Base-by-base conservation (phyloP, 2,329 filamentous ascomycete genomes). In the Xylaria sp. region DNA sequence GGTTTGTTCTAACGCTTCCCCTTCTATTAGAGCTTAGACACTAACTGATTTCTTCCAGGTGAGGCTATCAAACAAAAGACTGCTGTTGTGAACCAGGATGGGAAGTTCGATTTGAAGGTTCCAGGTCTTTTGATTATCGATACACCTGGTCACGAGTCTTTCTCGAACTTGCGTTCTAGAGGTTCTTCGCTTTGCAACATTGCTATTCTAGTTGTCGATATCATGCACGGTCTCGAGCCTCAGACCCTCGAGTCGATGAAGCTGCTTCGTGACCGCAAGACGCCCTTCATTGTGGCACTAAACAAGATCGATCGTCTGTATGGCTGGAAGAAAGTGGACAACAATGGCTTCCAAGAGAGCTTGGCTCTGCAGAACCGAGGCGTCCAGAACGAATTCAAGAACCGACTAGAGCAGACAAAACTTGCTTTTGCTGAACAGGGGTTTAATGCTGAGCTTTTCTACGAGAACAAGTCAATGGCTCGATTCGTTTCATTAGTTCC, bases 281-380 rank as follows among this genome's bases (percentile, higher is more conserved):
- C 96, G 24, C 96, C 96, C 4, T 99, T 99, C 84, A 97, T 99
- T 74, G 97, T 99, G 48, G 97, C 97, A 1, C 86, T 99, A 78
- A 99, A 99, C 91, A 99, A 99, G 86, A 98, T 99, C 74, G 96
- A 99, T 89, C 94, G 96, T 88, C 90, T 99, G 17, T 99, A 98
- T 79, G 94, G 93, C 79, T 99, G 97, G 96, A 97, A 97, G 86
- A 94, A 95, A 84, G 93, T 98, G 69, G 94, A 96, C 77, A 97
- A 99, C 88, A 99, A 99, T 79, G 96, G 96, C 68, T 98, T 99
- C 88, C 90, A 93, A 77, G 95, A 98, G 80, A 95, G 92, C 82
- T 85, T 99, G 79, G 89, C 89, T 48, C 86, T 97, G 76, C 96
- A 99, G 83, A 97, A 90, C 84, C 96, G 95, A 83, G 91, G 92